Percentiles rank a stretch among this genome's conserved stretches.
Conservation (phyloP, 495 filamentous ascomycete species). For the Penicillium lividum region DNA sequence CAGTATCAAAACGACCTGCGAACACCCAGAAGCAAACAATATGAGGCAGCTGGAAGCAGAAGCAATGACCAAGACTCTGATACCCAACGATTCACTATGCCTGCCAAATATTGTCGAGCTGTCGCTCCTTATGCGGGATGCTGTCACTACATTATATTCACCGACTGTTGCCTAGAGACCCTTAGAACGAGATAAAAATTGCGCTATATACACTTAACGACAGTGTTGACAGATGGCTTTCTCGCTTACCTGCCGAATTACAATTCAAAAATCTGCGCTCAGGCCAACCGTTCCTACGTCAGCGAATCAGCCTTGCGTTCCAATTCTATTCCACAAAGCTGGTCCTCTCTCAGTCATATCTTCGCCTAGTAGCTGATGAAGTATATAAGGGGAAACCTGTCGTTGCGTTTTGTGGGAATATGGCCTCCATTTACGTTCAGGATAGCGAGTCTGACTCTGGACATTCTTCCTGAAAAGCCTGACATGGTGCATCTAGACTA, state of each 20-base stretch:
- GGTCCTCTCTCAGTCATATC: constrained; percentile 58
- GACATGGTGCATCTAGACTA: constrained; percentile 41
- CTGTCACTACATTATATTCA: constrained; percentile 23
- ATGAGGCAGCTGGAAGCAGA: constrained; percentile 1
- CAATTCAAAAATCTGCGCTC: constrained; percentile 12
- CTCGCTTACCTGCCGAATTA: constrained; percentile 31
- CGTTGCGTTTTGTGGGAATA: constrained; percentile 46
- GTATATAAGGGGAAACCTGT: background rate
- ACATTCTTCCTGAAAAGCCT: constrained; percentile 44
- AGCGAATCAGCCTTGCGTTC: constrained; percentile 44
- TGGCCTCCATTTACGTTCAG: constrained; percentile 52
- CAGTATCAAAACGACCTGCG: background rate
- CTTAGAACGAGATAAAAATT: constrained; percentile 23
- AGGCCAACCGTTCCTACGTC: constrained; percentile 32
- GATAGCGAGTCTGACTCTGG: constrained; percentile 50
- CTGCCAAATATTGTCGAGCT: constrained; percentile 29
- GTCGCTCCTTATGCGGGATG: constrained; percentile 23
- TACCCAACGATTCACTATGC: constrained; percentile 23
- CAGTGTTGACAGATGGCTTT: constrained; percentile 25
- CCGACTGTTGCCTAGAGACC: constrained; percentile 15
- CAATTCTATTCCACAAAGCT: constrained; percentile 57
- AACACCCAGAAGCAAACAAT: background rate
- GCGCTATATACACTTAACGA: constrained; percentile 21
- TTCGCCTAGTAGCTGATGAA: constrained; percentile 37
- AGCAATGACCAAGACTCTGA: constrained; percentile 5